A percentile compares a stretch with the other conserved stretches of the same genome.
These are phyloP conservation scores for Capronia coronata DNA, from an alignment of 2,329 filamentous ascomycete genomes.

Conservation along the genomic window DNA sequence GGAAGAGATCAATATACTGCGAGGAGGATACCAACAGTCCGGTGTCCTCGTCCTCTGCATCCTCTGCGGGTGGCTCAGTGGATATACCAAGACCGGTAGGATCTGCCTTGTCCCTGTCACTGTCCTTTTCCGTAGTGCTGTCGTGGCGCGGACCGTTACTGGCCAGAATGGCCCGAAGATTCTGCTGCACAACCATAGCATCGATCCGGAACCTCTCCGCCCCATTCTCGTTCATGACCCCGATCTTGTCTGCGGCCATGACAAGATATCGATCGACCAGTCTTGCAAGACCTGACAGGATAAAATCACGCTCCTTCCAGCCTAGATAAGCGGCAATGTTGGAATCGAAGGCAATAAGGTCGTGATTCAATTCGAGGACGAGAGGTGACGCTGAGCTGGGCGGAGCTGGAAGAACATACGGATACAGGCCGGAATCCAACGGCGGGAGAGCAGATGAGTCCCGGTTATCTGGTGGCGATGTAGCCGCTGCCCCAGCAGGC, in stretches of 20 bases:
- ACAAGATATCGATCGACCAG: constrained; percentile 77
- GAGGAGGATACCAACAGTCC: constrained; percentile 40
- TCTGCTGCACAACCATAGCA: constrained; percentile 90
- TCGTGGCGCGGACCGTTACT: constrained; percentile 16
- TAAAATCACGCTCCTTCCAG: constrained; percentile 63
- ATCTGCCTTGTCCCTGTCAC: neutral
- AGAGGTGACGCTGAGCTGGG: constrained; percentile 50
- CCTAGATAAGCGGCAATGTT: constrained; percentile 68
- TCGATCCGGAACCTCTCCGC: constrained; percentile 87
- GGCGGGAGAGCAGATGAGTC: constrained; percentile 45
- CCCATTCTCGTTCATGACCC: constrained; percentile 77
- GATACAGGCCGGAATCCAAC: constrained; percentile 39
- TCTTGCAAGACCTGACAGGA: constrained; percentile 67
- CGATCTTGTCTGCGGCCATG: constrained; percentile 61
- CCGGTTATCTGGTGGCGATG: constrained; percentile 31
- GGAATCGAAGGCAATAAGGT: constrained; percentile 82
- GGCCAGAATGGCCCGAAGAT: constrained; percentile 80
- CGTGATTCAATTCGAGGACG: constrained; percentile 75
- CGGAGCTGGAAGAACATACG: constrained; percentile 38
- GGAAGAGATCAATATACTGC: constrained; percentile 45
- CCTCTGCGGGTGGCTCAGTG: constrained; percentile 7
- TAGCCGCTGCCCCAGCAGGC: constrained; percentile 34
- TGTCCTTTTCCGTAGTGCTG: constrained; percentile 21
- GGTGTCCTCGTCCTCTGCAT: constrained; percentile 27
- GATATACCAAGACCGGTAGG: constrained; percentile 21